Base-by-base conservation (phyloP, 148 eudicot genomes). In the Limonium bicolor region DNA sequence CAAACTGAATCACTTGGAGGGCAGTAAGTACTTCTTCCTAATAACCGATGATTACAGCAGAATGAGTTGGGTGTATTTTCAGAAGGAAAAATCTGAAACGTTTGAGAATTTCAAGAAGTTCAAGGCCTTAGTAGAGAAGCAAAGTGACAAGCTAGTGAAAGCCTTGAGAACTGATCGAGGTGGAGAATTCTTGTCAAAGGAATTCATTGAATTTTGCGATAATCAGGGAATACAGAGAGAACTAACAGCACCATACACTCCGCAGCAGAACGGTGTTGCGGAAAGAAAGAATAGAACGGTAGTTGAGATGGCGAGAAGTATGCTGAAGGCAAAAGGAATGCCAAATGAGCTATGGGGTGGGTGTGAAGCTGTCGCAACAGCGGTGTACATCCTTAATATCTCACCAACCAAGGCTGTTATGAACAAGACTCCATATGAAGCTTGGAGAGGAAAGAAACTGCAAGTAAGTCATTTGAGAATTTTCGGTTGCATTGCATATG, bases 401-500 rank as follows among this genome's bases (percentile, higher is more conserved):
- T 50, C 61, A 3, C 47, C 53, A 0, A 63, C 67, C 17, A 55
- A 50, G 17, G 41, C 50, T 0, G 36, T 44, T 2, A 10, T 6
- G 6, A 36, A 37, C 13, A 25, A 41, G 16, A 51, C 37, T 6
- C 51, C 29, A 0, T 43, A 41, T 33, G 56, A 59, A 19, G 63
- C 50, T 0, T 59, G 43, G 63, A 20, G 18, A 1, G 27, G 30
- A 5, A 6, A 19, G 7, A 55, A 63, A 24, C 56, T 56, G 1
- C 0, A 4, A 4, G 51, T 55, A 22, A n/a, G 42, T 3, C 32
- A 33, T 10, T 14, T 43, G 7, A 15, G 15, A 7, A 27, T 55
- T 0, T 57, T 57, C 18, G 54, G 60, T 14, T 61, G 53, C 29
- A 54, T 54, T 8, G 35, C 49, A 5, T 55, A 62, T 62, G 52